phyloP scores from a whole-genome alignment of 2,329 filamentous ascomycete genomes.

The Colletotrichum cordylinicola region DNA sequence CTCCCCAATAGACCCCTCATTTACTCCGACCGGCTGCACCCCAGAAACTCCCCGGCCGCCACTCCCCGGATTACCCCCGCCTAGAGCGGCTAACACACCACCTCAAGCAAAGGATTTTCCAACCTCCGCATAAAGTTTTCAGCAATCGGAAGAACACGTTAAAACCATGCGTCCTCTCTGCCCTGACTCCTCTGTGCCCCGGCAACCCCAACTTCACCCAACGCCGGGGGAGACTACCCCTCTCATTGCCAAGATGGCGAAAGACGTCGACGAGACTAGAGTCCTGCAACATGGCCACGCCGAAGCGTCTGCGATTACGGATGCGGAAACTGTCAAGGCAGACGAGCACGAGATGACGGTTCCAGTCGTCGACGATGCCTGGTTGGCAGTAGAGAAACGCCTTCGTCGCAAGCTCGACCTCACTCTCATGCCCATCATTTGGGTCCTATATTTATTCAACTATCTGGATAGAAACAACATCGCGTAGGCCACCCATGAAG shows the following conservation, averaged over 20 bases:
- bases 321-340: neutral
- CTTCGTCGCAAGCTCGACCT: slow-evolving; percentile 27
- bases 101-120: neutral
- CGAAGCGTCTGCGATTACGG: neutral
- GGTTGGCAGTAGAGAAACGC: neutral
- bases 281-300: neutral
- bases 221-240: neutral
- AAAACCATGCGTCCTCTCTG: neutral
- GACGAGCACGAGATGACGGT: neutral
- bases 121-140: neutral
- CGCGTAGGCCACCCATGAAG: neutral
- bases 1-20: neutral
- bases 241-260: neutral
- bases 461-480: slow-evolving; percentile 10
- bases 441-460: neutral
- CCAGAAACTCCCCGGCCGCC: neutral
- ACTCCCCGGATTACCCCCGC: neutral
- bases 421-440: slow-evolving; percentile 23
- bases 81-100: neutral
- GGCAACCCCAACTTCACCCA: neutral
- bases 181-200: neutral
- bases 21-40: neutral
- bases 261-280: neutral
- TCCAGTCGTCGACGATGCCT: neutral
- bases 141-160: neutral